phyloP scores from a whole-genome alignment of 2,329 filamentous ascomycete genomes.

The Escovopsis sp. region DNA sequence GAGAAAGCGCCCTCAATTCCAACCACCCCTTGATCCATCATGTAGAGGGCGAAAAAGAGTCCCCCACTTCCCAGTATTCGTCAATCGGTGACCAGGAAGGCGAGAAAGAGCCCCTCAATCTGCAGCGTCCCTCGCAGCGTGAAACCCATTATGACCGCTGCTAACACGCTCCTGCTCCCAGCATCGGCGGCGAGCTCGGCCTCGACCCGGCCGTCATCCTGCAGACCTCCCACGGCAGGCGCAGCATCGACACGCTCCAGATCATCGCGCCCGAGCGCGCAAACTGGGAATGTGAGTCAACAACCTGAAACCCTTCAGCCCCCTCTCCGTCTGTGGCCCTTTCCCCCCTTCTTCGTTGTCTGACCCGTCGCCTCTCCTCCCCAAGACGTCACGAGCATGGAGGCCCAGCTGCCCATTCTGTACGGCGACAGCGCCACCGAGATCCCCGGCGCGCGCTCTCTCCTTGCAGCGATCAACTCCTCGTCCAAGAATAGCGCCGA shows the following conservation, averaged over 20 bases:
- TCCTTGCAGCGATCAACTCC: conserved; percentile 52
- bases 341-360: background rate
- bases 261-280: conserved; percentile 71
- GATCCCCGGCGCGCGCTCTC: conserved; percentile 63
- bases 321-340: background rate
- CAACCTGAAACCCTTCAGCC: background rate
- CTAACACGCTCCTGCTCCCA: conserved; percentile 16
- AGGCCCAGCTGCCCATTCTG: conserved; percentile 59
- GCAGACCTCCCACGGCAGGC: conserved; percentile 76
- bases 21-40: no score
- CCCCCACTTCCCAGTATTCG: background rate
- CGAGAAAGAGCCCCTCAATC: no score
- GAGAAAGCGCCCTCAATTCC: no score
- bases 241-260: conserved; percentile 73
- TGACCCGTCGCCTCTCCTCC: no score
- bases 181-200: conserved; percentile 69
- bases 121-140: no score
- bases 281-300: conserved; percentile 73
- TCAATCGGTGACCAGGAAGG: background rate
- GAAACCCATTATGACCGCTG: background rate
- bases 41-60: no score
- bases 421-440: conserved; percentile 69
- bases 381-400: conserved; percentile 62
- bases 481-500: no score
- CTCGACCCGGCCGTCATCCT: conserved; percentile 75